Conservation (phyloP, 2,329 filamentous ascomycete species). For the Dactylellina drechsleri region DNA sequence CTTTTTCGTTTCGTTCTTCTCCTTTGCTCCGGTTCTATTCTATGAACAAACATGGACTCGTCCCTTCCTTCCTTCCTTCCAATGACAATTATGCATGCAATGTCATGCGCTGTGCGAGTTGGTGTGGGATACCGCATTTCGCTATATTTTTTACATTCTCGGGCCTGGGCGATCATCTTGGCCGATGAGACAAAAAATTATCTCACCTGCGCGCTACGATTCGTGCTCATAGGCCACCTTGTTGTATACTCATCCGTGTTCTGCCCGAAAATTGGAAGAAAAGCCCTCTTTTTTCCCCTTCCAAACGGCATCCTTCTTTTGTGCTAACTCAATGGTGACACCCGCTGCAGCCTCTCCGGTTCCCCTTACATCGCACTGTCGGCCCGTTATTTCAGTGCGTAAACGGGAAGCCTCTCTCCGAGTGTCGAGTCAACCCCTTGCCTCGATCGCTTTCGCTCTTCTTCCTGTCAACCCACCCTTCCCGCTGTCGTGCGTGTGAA, state of each 20-base stretch:
- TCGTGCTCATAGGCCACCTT: constrained; percentile 27
- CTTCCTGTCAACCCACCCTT: constrained; percentile 15
- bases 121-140: constrained; percentile 21
- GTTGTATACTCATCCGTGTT: background rate
- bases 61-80: background rate
- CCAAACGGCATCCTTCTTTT: no score
- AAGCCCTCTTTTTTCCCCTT: background rate
- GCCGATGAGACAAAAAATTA: constrained; percentile 36
- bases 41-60: background rate
- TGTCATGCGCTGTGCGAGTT: constrained; percentile 1
- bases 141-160: constrained; percentile 38
- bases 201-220: constrained; percentile 33
- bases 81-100: background rate
- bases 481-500: constrained; percentile 21
- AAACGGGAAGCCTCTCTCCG: constrained; percentile 19
- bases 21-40: background rate
- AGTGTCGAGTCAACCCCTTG: constrained; percentile 22
- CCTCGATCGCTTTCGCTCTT: constrained; percentile 16
- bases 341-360: constrained; percentile 10
- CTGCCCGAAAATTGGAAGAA: no score
- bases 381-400: constrained; percentile 16
- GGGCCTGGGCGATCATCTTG: constrained; percentile 34
- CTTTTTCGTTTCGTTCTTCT: constrained; percentile 6
- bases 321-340: constrained; percentile 4
- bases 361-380: constrained; percentile 30